These are phyloP conservation scores for Aspergillus pseudoterreus DNA, from an alignment of 2,329 filamentous ascomycete genomes.

Conservation along the genomic window DNA sequence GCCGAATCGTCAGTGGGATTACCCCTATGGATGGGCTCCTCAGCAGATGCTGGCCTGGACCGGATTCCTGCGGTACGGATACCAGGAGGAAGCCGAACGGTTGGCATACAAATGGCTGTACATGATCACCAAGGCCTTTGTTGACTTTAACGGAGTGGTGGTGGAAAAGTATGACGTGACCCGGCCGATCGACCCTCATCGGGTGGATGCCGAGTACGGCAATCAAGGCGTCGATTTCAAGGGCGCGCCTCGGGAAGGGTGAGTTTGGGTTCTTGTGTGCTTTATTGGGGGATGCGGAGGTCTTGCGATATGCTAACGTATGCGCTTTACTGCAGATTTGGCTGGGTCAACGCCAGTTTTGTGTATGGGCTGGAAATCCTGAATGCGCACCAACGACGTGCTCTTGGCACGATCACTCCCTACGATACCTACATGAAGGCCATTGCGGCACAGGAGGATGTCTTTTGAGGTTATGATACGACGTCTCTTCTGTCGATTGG, in stretches of 20 bases:
- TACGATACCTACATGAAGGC: slow-evolving; percentile 80
- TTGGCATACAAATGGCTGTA: slow-evolving; percentile 95
- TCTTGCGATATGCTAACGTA: neutral
- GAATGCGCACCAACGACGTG: slow-evolving; percentile 82
- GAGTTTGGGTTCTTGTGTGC: slow-evolving; percentile 42
- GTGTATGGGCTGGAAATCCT: slow-evolving; percentile 88
- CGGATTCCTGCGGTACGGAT: slow-evolving; percentile 85
- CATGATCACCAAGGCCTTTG: slow-evolving; percentile 98
- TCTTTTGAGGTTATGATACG: neutral
- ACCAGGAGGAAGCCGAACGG: slow-evolving; percentile 81
- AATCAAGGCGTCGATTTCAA: slow-evolving; percentile 96
- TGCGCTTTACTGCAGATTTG: slow-evolving; percentile 61
- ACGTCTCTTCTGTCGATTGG: too few species aligned
- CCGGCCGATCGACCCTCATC: slow-evolving; percentile 80
- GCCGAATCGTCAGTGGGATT: slow-evolving; percentile 97
- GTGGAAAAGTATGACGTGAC: slow-evolving; percentile 99
- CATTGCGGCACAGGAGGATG: slow-evolving; percentile 32
- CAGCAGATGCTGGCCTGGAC: slow-evolving; percentile 99
- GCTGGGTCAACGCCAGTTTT: slow-evolving; percentile 98
- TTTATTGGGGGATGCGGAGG: slow-evolving; percentile 5
- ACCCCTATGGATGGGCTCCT: slow-evolving; percentile 95
- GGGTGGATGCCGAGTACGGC: slow-evolving; percentile 94
- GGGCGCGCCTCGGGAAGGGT: slow-evolving; percentile 94
- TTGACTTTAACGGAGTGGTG: slow-evolving; percentile 96
- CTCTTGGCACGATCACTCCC: slow-evolving; percentile 80